phyloP scores from a whole-genome alignment of 257 asterid genomes.

The Solanum commersonii region DNA sequence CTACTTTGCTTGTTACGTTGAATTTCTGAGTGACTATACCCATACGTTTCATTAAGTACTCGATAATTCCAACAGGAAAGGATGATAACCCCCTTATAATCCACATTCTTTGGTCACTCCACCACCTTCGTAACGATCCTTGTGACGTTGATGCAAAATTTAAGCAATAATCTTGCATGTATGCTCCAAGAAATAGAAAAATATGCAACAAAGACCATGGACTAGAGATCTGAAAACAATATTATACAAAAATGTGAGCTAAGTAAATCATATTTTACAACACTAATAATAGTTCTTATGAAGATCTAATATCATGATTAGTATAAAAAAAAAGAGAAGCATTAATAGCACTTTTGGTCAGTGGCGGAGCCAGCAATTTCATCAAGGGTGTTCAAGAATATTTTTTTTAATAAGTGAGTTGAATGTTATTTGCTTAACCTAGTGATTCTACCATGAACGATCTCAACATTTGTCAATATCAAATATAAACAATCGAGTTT shows the following conservation, averaged over 20 bases:
- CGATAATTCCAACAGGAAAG: conserved; percentile 36
- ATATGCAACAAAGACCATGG: conserved; percentile 43
- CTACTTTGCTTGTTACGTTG: conserved; percentile 55
- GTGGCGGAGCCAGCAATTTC: too few relatives aligned
- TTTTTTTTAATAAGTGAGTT: too few relatives aligned
- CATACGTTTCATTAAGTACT: conserved; percentile 30
- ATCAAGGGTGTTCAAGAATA: too few relatives aligned
- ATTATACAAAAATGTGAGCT: background rate
- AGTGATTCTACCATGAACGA: too few relatives aligned
- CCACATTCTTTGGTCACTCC: conserved; percentile 87
- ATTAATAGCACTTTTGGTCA: background rate
- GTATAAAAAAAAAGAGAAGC: background rate
- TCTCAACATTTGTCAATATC: too few relatives aligned
- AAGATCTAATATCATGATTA: background rate
- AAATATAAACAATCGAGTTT: too few relatives aligned
- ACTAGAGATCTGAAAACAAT: conserved; percentile 31
- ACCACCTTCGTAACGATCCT: conserved; percentile 49
- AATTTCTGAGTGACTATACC: conserved; percentile 45
- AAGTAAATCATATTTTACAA: background rate
- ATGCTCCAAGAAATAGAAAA: conserved; percentile 55
- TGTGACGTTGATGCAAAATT: background rate
- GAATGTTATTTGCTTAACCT: too few relatives aligned
- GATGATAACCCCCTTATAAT: conserved; percentile 42
- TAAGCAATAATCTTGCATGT: conserved; percentile 46
- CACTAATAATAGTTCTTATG: background rate